Evolutionary conservation across 2,329 filamentous ascomycete species (phyloP), one percentile per base, ranked within the genome.

Genomic region (Penicillium sp.): DNA sequence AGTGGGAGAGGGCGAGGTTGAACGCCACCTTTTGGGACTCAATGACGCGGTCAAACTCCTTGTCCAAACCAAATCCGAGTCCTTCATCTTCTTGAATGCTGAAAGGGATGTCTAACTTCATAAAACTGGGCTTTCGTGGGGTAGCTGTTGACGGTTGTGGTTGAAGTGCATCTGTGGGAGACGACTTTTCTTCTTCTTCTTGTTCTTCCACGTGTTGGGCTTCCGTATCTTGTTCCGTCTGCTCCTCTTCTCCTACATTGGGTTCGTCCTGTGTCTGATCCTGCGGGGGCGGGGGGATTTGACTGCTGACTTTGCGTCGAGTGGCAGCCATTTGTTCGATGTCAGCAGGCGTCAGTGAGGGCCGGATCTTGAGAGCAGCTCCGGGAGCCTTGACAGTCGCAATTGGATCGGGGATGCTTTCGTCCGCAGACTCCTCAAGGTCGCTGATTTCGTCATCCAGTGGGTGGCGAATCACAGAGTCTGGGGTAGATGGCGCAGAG

Each of bases 11-110:
- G 70, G 80, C 78, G 69, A 76, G 73, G 64, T 79, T 72, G 76
- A 85, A 86, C 81, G 83, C 82, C 85, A 97, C 93, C 93, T 98
- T 98, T 90, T 97, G 93, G 75, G 90, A 86, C 81, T 97, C 93
- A 71, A 98, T 96, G 60, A 98, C 91, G 64, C 94, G 88, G 72
- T 98, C 93, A 78, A 98, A 97, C 75, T 97, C 95, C 71, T 91
- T 87, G 71, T 96, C 92, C 50, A 98, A 86, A 66, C 92, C 94
- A 66, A 96, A 88, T 64, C 91, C 91, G 59, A 95, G 85, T 72
- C 77, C 76, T 64, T 94, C 92, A 48, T 86, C 83, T 51, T 86
- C 83, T 52, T 82, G 81, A 38, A 83, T 80, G 66, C 93, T 88
- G 67, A 96, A 81, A 7, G 92, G 92, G 66, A 97, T 85, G 71